Evolutionary conservation across 192 early-diverging fungal genomes (phyloP).

Genomic region (Dissophora ornata): DNA sequence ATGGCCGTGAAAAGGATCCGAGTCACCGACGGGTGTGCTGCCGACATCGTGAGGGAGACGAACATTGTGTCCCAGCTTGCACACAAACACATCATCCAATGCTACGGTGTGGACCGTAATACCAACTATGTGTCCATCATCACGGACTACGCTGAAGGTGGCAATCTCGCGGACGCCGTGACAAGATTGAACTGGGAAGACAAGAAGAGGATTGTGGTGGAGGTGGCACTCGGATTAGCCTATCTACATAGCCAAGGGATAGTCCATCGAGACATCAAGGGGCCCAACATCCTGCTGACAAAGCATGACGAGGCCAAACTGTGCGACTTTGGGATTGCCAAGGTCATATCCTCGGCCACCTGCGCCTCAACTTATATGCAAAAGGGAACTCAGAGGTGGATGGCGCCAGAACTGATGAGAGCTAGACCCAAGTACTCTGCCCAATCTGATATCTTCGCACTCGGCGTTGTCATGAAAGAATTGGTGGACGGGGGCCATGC

Average conservation of each 20-base stretch:
- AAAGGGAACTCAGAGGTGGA: not conserved
- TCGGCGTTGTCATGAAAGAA: conserved; percentile 31
- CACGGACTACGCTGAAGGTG: conserved; percentile 20
- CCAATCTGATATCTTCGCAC: conserved; percentile 28
- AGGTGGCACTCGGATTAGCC: conserved; percentile 31
- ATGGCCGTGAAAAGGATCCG: conserved; percentile 5
- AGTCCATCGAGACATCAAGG: conserved; percentile 44
- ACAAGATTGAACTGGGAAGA: conserved; percentile 5
- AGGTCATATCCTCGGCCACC: not conserved
- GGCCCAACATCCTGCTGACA: conserved; percentile 22
- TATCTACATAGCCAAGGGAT: conserved; percentile 31
- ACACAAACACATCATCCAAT: conserved; percentile 18
- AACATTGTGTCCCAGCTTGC: not conserved
- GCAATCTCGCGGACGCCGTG: conserved; percentile 5
- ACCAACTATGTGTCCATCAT: not conserved
- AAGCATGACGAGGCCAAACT: conserved; percentile 22
- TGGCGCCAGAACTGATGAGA: conserved; percentile 7
- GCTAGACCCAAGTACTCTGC: conserved; percentile 1
- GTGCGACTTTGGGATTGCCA: conserved; percentile 32
- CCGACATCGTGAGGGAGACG: not conserved
- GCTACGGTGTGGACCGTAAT: not conserved
- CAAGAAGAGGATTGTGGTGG: conserved; percentile 3
- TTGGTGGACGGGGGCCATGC: not conserved
- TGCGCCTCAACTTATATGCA: not conserved
- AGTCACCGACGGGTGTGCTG: not conserved